Evolutionary conservation across 2,329 filamentous ascomycete species (phyloP), one percentile per base, ranked within the genome.

Genomic region (Plenodomus lindquistii): DNA sequence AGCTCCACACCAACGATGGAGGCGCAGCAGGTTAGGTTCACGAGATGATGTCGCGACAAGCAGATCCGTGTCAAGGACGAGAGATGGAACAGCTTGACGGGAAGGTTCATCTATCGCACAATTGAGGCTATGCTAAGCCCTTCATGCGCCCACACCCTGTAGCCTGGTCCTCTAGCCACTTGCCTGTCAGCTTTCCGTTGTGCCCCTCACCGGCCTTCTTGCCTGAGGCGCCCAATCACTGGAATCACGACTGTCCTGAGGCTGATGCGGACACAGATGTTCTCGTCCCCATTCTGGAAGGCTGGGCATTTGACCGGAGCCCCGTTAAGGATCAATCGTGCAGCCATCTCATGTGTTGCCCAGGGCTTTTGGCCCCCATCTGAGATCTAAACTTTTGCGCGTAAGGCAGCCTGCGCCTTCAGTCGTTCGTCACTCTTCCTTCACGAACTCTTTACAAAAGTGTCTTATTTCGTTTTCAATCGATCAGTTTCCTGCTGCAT

Each of bases 81-180:
- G 19, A 59, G 50, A 54, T 42, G 44, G 55, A 54, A 46, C 50
- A 56, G 53, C 44, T 45, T 49, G 46, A 51, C 52, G 37, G 40
- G 22, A 6, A 42, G 51, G 37, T 51, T 50, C 35, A 22, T 36
- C 45, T 38, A 35, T 50, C 35, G 40, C 45, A 46, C 27, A 52
- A 47, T 43, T 54, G 58, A 65, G 64, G 64, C 64, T 66, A 57
- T 65, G 65, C 65, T 51, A 37, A 48, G 52, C 53, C 52, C 52
- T 48, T 41, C 43, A 46, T 46, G 46, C 56, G 31, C 47, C 44
- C 37, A 43, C 43, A 37, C 42, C 53, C 49, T 60, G 56, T 13
- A 47, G 50, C 57, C 57, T 59, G 35, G 27, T 31, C 27, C 27
- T 31, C 27, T n/a, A 57, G 55, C 54, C 44, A 60, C 59, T 50